A percentile compares a stretch with the other conserved stretches of the same genome.
These are phyloP conservation scores for Flaveria linearis DNA, from an alignment of 129 eudicot species.

Conservation along the genomic window DNA sequence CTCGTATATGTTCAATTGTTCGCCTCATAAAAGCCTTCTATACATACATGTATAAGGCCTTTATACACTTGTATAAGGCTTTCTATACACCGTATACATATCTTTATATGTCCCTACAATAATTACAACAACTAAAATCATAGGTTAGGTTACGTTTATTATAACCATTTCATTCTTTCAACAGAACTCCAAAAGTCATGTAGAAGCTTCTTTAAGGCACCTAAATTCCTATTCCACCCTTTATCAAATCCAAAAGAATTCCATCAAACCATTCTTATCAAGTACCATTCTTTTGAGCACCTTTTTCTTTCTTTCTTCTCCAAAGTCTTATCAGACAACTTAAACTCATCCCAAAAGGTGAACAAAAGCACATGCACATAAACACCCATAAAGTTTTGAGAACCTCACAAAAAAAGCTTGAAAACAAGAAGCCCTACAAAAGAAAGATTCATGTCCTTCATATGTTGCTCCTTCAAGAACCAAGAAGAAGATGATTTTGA, in stretches of 20 bases:
- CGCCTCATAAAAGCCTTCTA: no score
- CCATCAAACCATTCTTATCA: slow-evolving; percentile 39
- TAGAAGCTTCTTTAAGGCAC: slow-evolving; percentile 37
- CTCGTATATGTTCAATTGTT: no score
- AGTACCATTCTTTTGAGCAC: slow-evolving; percentile 1
- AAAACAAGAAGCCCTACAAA: slow-evolving; percentile 23
- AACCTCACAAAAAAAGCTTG: not conserved
- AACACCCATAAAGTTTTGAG: not conserved
- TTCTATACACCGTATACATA: no score
- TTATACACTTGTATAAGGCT: no score
- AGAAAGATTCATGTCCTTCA: slow-evolving; percentile 37
- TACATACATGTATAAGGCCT: no score
- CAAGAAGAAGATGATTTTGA: slow-evolving; percentile 41
- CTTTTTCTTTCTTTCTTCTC: slow-evolving; percentile 4
- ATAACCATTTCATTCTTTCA: not conserved
- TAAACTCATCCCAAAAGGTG: slow-evolving; percentile 22
- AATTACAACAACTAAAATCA: no score
- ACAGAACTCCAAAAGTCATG: slow-evolving; percentile 11
- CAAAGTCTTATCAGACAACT: slow-evolving; percentile 19
- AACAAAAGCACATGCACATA: slow-evolving; percentile 27
- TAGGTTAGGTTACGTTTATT: no score
- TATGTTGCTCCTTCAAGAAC: slow-evolving; percentile 38
- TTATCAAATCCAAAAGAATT: slow-evolving; percentile 13
- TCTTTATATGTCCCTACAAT: no score
- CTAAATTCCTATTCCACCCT: slow-evolving; percentile 14